phyloP scores from a whole-genome alignment of 2,329 filamentous ascomycete genomes.

The Paradendryphiella salina region DNA sequence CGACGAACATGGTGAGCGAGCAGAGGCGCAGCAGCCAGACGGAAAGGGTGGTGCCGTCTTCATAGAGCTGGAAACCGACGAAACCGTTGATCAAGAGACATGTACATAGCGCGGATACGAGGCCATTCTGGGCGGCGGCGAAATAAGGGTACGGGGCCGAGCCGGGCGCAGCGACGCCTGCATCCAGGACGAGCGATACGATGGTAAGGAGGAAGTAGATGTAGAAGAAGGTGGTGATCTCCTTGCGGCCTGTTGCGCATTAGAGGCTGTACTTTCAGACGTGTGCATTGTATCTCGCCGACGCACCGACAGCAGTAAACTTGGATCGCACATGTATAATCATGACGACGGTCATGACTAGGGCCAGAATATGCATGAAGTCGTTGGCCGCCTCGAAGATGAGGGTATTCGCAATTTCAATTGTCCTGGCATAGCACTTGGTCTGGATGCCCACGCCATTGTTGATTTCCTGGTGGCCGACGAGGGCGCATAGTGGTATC shows the following conservation, averaged over 20 bases:
- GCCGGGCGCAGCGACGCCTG: slow-evolving; percentile 85
- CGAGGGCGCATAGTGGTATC: slow-evolving; percentile 82
- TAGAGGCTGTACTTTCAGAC: slow-evolving; percentile 59
- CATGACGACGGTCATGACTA: slow-evolving; percentile 96
- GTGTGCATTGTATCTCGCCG: not conserved
- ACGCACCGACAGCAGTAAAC: slow-evolving; percentile 93
- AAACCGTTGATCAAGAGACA: slow-evolving; percentile 96
- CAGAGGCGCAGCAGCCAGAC: slow-evolving; percentile 87
- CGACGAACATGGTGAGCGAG: slow-evolving; percentile 78
- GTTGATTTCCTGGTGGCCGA: slow-evolving; percentile 73
- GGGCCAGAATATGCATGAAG: slow-evolving; percentile 86
- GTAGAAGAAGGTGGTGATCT: slow-evolving; percentile 92
- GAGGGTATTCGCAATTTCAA: slow-evolving; percentile 96
- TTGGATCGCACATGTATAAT: slow-evolving; percentile 95
- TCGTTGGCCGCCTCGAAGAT: slow-evolving; percentile 93
- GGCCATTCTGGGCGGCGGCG: slow-evolving; percentile 80
- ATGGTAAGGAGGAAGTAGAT: slow-evolving; percentile 90
- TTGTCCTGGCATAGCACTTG: slow-evolving; percentile 89
- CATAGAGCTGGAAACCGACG: slow-evolving; percentile 96
- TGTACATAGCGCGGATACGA: slow-evolving; percentile 82
- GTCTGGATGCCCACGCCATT: slow-evolving; percentile 78
- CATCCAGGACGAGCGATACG: slow-evolving; percentile 85
- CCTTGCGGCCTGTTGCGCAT: slow-evolving; percentile 61
- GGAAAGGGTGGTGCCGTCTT: slow-evolving; percentile 90
- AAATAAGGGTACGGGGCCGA: slow-evolving; percentile 87